Conservation (phyloP, 305 asterid species). For the Fraxinus sp. region DNA sequence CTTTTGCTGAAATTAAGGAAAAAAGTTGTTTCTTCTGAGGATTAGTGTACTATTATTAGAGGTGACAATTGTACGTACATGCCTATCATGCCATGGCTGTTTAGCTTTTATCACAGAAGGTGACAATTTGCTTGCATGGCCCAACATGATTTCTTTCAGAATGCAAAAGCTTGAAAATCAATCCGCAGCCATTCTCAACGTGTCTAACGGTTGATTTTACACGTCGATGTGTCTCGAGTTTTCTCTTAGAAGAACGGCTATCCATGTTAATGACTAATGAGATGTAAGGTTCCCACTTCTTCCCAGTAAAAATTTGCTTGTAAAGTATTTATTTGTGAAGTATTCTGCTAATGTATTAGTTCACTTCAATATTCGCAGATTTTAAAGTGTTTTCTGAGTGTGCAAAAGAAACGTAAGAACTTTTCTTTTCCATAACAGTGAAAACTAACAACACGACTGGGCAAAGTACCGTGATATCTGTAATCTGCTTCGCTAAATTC, state of each 20-base stretch:
- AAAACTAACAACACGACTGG: not conserved
- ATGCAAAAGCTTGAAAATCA: not conserved
- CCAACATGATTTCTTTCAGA: conserved; percentile 29
- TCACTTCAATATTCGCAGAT: not conserved
- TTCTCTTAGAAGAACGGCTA: not conserved
- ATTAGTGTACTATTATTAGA: conserved; percentile 33
- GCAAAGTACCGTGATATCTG: not conserved
- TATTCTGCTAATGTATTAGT: not conserved
- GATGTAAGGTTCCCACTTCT: not conserved
- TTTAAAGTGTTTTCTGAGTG: not conserved
- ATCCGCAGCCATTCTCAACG: not conserved
- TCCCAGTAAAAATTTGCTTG: not conserved
- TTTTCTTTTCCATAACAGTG: not conserved
- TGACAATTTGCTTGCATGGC: conserved; percentile 29
- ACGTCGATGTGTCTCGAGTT: not conserved
- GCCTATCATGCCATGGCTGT: conserved; percentile 38
- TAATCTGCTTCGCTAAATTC: not conserved
- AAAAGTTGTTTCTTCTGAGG: conserved; percentile 23
- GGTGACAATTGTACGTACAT: conserved; percentile 32
- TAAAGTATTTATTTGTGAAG: not conserved
- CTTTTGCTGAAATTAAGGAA: conserved; percentile 24
- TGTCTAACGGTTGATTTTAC: not conserved
- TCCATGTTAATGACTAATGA: not conserved
- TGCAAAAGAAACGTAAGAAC: not conserved
- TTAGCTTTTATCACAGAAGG: conserved; percentile 23